Evolutionary conservation across 75 land plant species (phyloP).

Genomic region (Picea sitchensis): DNA sequence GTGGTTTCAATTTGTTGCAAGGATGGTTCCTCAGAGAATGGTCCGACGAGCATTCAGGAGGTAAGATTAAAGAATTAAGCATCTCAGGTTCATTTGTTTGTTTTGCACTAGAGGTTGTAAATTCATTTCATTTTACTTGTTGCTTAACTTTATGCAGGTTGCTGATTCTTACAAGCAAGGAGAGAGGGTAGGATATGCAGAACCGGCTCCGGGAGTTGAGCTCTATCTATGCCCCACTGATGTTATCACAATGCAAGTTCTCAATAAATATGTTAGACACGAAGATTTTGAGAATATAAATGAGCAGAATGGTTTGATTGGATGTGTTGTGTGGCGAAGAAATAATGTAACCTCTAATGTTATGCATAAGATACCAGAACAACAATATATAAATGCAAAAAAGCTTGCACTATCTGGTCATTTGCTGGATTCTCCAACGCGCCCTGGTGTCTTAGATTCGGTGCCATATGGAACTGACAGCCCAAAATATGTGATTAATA

Average conservation of each 20-base stretch:
- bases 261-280: conserved; percentile 41
- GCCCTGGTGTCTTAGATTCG: conserved; percentile 14
- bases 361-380: conserved; percentile 51
- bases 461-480: conserved; percentile 8
- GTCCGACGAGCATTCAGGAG: conserved; percentile 22
- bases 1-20: conserved; percentile 9
- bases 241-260: conserved; percentile 34
- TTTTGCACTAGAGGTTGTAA: not conserved
- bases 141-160: conserved; percentile 38
- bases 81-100: conserved; percentile 15
- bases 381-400: conserved; percentile 52
- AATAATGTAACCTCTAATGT: conserved; percentile 34
- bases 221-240: conserved; percentile 81
- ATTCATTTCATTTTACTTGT: not conserved
- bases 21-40: conserved; percentile 21
- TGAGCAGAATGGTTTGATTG: conserved; percentile 58
- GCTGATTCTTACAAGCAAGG: conserved; percentile 71
- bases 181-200: conserved; percentile 83
- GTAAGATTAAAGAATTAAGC: conserved; percentile 16
- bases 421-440: conserved; percentile 33
- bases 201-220: conserved; percentile 84
- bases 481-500: conserved; percentile 7
- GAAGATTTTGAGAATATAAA: conserved; percentile 31
- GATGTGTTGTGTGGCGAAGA: conserved; percentile 90
- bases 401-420: conserved; percentile 36